Evolutionary conservation across 208 protist genomes (phyloP).

Genomic region (Acanthamoeba healyi): DNA sequence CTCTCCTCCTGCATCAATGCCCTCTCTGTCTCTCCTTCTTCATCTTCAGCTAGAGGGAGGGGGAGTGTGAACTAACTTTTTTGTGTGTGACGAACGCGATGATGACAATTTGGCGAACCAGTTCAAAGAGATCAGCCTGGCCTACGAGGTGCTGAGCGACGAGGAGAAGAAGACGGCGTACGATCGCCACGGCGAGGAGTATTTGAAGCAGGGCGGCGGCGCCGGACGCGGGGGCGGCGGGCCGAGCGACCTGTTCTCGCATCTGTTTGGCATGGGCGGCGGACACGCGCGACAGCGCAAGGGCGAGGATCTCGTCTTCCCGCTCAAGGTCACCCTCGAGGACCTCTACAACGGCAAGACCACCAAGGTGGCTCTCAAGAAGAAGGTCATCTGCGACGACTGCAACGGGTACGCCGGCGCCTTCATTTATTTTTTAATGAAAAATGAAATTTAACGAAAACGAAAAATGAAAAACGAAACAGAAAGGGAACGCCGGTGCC

Average conservation of each 20-base stretch:
- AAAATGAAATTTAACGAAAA: constrained; percentile 73
- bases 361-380: constrained; percentile 95
- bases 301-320: constrained; percentile 96
- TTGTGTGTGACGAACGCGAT: neutral
- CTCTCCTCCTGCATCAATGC: neutral
- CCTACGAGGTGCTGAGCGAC: constrained; percentile 98
- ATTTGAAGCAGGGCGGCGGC: constrained; percentile 94
- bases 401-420: constrained; percentile 84
- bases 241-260: constrained; percentile 45
- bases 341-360: constrained; percentile 98
- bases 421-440: neutral
- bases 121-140: constrained; percentile 97
- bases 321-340: constrained; percentile 95
- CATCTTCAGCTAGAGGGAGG: neutral
- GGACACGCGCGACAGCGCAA: neutral
- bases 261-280: constrained; percentile 36
- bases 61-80: no score
- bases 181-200: constrained; percentile 98
- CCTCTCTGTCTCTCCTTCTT: neutral
- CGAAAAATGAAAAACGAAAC: neutral
- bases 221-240: neutral
- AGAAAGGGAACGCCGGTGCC: constrained; percentile 45
- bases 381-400: constrained; percentile 87
- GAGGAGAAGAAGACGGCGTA: constrained; percentile 97
- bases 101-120: no score